Evolutionary conservation across 2,329 filamentous ascomycete genomes (phyloP).

Genomic region (Penicillium sp.): DNA sequence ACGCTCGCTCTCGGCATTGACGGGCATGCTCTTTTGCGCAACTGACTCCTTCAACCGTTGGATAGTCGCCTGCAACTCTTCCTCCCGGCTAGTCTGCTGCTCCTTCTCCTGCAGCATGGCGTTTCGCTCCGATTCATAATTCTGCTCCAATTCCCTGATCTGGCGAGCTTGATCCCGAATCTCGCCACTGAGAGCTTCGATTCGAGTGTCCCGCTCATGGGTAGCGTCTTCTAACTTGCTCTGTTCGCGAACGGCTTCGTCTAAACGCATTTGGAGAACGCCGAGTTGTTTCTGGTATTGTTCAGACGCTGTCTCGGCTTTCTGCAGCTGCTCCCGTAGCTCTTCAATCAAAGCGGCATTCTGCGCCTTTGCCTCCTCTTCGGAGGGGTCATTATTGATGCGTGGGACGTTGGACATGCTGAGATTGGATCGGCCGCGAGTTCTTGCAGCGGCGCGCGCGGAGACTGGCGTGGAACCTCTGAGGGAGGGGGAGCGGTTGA

Average conservation of each 20-base stretch:
- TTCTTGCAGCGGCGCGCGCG: constrained; percentile 67
- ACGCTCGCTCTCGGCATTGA: constrained; percentile 51
- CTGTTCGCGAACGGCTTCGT: constrained; percentile 81
- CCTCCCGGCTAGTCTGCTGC: constrained; percentile 76
- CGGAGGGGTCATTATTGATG: constrained; percentile 50
- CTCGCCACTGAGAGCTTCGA: constrained; percentile 77
- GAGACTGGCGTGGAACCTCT: constrained; percentile 60
- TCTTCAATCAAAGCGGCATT: constrained; percentile 77
- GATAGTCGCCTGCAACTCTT: constrained; percentile 86
- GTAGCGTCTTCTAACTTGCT: constrained; percentile 80
- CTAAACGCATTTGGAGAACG: constrained; percentile 78
- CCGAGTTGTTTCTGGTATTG: constrained; percentile 81
- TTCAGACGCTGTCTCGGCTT: constrained; percentile 73
- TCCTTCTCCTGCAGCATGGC: constrained; percentile 90
- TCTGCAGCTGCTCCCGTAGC: constrained; percentile 75
- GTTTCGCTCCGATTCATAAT: constrained; percentile 86
- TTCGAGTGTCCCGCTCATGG: constrained; percentile 81
- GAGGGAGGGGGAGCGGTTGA: constrained; percentile 63
- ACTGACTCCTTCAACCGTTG: constrained; percentile 88
- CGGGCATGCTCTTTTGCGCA: constrained; percentile 66
- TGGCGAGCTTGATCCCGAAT: constrained; percentile 80
- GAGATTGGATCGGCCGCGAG: constrained; percentile 48
- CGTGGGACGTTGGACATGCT: constrained; percentile 47
- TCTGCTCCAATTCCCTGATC: constrained; percentile 85
- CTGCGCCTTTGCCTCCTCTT: constrained; percentile 75